A percentile compares a stretch with the other conserved stretches of the same genome.
Evolutionary conservation across 73 alveolate genomes (phyloP).

Genomic region (Paramecium octaurelia): DNA sequence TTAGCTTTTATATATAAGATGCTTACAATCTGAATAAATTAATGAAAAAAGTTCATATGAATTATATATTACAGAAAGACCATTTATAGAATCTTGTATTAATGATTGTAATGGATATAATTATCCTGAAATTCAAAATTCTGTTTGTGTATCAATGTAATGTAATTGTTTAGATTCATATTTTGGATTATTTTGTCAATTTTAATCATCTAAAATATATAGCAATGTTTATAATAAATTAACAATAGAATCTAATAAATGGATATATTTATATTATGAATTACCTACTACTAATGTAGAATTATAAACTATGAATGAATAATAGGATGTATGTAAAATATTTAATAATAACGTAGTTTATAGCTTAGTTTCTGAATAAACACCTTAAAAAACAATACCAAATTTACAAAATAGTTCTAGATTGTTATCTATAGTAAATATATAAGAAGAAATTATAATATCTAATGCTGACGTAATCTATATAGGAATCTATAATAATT

Average conservation of each 20-base stretch:
- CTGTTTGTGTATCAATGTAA: background rate
- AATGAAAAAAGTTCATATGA: background rate
- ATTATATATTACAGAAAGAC: background rate
- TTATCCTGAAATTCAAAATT: background rate
- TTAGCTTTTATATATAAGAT: background rate
- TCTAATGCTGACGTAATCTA: background rate
- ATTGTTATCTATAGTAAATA: background rate
- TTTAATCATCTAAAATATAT: background rate
- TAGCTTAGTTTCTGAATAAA: background rate
- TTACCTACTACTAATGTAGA: background rate
- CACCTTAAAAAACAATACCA: background rate
- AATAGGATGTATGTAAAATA: background rate
- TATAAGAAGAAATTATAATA: background rate
- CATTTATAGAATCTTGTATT: background rate
- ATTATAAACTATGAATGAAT: background rate
- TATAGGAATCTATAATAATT: background rate
- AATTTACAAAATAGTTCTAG: background rate
- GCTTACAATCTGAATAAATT: background rate
- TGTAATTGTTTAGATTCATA: background rate
- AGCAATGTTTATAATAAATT: background rate
- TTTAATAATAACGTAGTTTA: background rate
- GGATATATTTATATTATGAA: background rate
- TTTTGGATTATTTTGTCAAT: constrained; percentile 1
- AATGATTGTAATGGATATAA: constrained; percentile 40
- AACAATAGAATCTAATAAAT: background rate